A percentile compares a stretch with the other conserved stretches of the same genome.
phyloP scores from a whole-genome alignment of 257 asterid genomes.

The Nemophila menziesii region DNA sequence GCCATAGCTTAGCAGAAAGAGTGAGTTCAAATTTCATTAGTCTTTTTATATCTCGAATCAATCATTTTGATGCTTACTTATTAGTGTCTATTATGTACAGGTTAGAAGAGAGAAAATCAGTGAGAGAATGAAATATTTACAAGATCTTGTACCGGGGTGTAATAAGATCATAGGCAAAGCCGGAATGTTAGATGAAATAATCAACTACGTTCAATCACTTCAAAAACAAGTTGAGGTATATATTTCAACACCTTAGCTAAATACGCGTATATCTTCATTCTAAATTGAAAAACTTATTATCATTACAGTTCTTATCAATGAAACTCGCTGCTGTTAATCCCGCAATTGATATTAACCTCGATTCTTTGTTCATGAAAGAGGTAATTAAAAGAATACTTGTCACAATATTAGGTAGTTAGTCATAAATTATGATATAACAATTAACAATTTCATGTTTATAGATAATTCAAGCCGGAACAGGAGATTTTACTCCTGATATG shows the following conservation, averaged over 20 bases:
- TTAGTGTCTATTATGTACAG: conserved; percentile 21
- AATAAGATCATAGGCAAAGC: conserved; percentile 85
- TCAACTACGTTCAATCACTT: conserved; percentile 88
- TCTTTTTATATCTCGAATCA: not conserved
- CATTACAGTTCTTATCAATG: conserved; percentile 78
- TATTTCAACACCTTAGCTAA: not conserved
- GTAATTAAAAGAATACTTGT: conserved; percentile 14
- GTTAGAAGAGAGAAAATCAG: conserved; percentile 91
- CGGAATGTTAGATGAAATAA: conserved; percentile 89
- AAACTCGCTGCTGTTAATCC: conserved; percentile 73
- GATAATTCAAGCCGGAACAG: conserved; percentile 31
- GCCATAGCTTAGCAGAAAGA: conserved; percentile 96
- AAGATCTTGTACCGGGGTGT: conserved; percentile 92
- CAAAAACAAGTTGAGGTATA: conserved; percentile 93
- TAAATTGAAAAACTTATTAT: conserved; percentile 7
- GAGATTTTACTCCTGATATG: conserved; percentile 31
- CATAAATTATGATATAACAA: no score
- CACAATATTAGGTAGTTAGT: not conserved
- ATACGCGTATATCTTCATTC: conserved; percentile 1
- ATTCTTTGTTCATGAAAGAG: conserved; percentile 46
- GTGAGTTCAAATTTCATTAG: conserved; percentile 28
- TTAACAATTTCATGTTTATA: conserved; percentile 12
- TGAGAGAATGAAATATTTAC: conserved; percentile 81
- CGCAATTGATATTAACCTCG: conserved; percentile 44
- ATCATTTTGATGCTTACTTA: not conserved